Conservation (phyloP, 2,329 filamentous ascomycete species). For the Harringtonia lauricola region DNA sequence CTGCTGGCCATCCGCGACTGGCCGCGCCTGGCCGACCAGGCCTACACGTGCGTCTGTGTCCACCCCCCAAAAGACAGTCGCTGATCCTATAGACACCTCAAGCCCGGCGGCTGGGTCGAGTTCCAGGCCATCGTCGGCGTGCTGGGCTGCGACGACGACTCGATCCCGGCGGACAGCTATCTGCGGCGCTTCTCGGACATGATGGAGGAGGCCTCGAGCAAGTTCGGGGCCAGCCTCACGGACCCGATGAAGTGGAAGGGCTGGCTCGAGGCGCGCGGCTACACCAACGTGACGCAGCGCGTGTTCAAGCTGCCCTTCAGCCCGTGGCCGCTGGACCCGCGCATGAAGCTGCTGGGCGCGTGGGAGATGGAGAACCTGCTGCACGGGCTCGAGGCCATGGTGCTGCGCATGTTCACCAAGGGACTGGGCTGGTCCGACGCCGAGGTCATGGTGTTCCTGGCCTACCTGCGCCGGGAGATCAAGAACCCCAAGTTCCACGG, state of each 20-base stretch:
- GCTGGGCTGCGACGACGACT: constrained; percentile 12
- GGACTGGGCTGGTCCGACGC: constrained; percentile 9
- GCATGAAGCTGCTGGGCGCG: constrained; percentile 14
- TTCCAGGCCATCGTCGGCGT: constrained; percentile 5
- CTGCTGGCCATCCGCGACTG: constrained; percentile 12
- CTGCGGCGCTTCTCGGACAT: constrained; percentile 8
- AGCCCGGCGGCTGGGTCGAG: constrained; percentile 15
- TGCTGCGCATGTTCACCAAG: constrained; percentile 9
- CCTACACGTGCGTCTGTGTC: constrained; percentile 23
- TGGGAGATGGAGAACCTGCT: constrained; percentile 9
- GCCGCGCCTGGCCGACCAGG: constrained; percentile 26
- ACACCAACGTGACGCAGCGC: constrained; percentile 11
- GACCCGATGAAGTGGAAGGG: constrained; percentile 11
- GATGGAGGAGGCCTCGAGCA: constrained; percentile 3
- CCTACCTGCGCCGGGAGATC: constrained; percentile 11
- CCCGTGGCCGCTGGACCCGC: constrained; percentile 13
- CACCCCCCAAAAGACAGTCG: too few species aligned
- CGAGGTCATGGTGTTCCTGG: constrained; percentile 12
- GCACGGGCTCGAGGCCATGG: constrained; percentile 12
- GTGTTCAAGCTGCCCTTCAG: constrained; percentile 9
- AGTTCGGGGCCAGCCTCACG: constrained; percentile 9
- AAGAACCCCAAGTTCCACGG: constrained; percentile 11
- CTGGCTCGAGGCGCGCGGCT: constrained; percentile 13
- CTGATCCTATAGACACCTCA: constrained; percentile 11
- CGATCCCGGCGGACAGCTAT: constrained; percentile 3